Evolutionary conservation across 495 filamentous ascomycete species (phyloP), one percentile per base, ranked within the genome.

Genomic region (Penicillium fimorum): DNA sequence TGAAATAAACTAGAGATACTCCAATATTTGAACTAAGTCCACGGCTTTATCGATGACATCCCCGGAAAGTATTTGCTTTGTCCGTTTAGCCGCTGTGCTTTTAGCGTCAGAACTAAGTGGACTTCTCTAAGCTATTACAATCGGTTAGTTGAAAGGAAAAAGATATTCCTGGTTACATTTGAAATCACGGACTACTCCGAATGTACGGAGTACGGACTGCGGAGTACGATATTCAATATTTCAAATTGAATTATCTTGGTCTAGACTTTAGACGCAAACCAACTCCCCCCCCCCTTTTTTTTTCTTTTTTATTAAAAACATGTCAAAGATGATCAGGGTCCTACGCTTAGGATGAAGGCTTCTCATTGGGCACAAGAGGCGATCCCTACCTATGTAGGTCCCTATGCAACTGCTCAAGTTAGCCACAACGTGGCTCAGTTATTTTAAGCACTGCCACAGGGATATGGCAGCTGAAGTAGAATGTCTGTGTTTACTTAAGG

Each of bases 391-490:
- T 7, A 27, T 27, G 25, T 27, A 27, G 22, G 22, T 22, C 22
- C 22, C 22, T 22, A 2, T 22, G 22, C 13, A 27, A 27, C n/a
- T 9, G 22, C 48, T 12, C 6, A 2, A 5, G 11, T 17, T n/a
- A 58, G 56, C 53, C 58, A 56, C 47, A 48, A 42, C 53, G 58
- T 60, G 58, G 53, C 58, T 52, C 25, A 50, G 49, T 41, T 53
- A 52, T 52, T 51, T 56, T 30, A 1, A 43, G 53, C 29, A 33
- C 52, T 20, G 52, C 52, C 52, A 52, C 38, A 17, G 27, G 17
- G 9, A 30, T 29, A 52, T 49, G 18, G 1, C 32, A 43, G 50
- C 38, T 52, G 38, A 38, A 38, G 24, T 5, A n/a, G 5, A 51
- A 51, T 11, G 6, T 3, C 13, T 30, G 29, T 24, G 24, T 22